Evolutionary conservation across 2,329 filamentous ascomycete species (phyloP), one percentile per base, ranked within the genome.

Genomic region (Ilyonectria destructans): DNA sequence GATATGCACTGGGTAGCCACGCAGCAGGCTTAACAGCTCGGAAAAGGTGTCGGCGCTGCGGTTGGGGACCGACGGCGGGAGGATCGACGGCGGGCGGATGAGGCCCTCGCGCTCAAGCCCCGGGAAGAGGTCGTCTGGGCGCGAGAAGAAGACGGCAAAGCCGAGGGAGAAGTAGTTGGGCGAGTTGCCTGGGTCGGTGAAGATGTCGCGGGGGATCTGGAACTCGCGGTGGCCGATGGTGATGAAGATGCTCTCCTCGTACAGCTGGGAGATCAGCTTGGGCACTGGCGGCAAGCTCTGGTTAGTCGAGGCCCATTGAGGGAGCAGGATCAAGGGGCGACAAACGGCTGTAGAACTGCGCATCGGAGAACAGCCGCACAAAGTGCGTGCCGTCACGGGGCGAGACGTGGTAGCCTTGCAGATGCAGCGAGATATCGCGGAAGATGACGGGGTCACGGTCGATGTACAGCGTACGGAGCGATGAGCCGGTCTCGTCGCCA

Each of bases 101-200:
- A 98, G 88, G 15, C 91, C 90, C 68, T 91, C 89, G 58, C 94
- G 90, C 66, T 95, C 90, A 1, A 98, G 88, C 1, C 95, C 96
- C 0, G 96, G 96, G 74, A 97, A 98, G 6, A 95, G 88, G 75
- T 97, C 92, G 15, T 89, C 86, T 0, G 93, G 93, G 2, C 90
- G 90, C 17, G 91, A 91, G 83, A 97, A 97, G 86, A 97, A 97
- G 74, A 94, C 89, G 43, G 91, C 92, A 77, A 97, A 97, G 67
- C 95, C 95, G 4, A 98, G 88, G 0, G 94, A 92, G 85, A 98
- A 98, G 86, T 95, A 98, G 80, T 98, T 98, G 13, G 95, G 95
- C n/a, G 90, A 91, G 82, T 98, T 95, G 29, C 95, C 96, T 1
- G 95, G 94, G 40, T 89, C 88, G 33, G 89, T 92, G 81, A 98